phyloP scores from a whole-genome alignment of 1,284 basidiomycete species.

The Sanghuangporus weigelae region DNA sequence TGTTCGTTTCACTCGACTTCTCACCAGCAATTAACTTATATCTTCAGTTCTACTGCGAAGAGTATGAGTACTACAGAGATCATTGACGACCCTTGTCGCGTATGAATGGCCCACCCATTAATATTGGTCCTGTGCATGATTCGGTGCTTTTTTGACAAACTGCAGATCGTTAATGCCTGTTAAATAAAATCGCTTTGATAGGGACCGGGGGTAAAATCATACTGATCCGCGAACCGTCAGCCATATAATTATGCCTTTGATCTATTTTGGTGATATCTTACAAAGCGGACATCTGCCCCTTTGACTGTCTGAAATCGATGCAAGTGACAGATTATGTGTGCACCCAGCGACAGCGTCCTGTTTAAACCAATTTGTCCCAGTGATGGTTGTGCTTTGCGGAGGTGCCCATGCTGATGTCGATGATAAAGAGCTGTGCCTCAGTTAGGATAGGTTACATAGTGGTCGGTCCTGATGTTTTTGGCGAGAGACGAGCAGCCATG shows the following conservation, averaged over 20 bases:
- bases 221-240: conserved; percentile 1
- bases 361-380: no score
- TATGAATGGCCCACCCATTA: not conserved
- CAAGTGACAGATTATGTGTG: not conserved
- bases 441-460: not conserved
- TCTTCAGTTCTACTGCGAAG: not conserved
- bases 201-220: not conserved
- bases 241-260: not conserved
- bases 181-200: not conserved
- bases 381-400: no score
- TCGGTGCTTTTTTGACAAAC: not conserved
- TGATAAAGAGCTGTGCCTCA: not conserved
- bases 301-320: not conserved
- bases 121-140: not conserved
- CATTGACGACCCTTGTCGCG: not conserved
- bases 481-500: not conserved
- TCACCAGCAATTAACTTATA: not conserved
- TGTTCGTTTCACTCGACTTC: not conserved
- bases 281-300: not conserved
- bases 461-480: not conserved
- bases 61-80: not conserved
- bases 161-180: not conserved
- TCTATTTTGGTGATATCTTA: not conserved
- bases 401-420: not conserved
- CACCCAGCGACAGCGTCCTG: no score